Evolutionary conservation across 768 basidiomycete species (phyloP).

Genomic region (Panellus pusillus): DNA sequence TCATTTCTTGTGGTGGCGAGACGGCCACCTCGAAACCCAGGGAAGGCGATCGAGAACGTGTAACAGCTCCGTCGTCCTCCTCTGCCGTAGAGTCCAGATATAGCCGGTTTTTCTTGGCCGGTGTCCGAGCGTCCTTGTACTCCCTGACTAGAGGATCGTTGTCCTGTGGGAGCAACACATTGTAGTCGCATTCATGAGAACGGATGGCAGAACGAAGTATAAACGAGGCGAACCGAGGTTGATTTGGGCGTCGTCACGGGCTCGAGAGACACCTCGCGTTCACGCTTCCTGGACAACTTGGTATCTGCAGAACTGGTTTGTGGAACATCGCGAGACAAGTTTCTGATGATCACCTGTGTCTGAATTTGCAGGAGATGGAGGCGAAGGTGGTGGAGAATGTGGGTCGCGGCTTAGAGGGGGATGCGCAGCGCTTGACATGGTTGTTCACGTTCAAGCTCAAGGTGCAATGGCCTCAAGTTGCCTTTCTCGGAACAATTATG

Average conservation of each 20-base stretch:
- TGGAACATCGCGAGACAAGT: constrained; percentile 14
- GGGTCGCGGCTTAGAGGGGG: constrained; percentile 1
- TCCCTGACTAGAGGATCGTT: constrained; percentile 38
- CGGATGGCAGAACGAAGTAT: constrained; percentile 5
- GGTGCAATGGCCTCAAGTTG: constrained; percentile 1
- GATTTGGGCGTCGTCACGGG: constrained; percentile 54
- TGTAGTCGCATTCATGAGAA: not conserved
- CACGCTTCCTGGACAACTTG: constrained; percentile 67
- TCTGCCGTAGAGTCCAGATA: constrained; percentile 63
- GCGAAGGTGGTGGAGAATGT: constrained; percentile 36
- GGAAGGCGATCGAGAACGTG: constrained; percentile 43
- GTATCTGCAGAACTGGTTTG: constrained; percentile 32
- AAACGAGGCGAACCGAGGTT: constrained; percentile 27
- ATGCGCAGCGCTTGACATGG: constrained; percentile 5
- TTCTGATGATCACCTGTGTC: constrained; percentile 36
- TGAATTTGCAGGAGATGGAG: constrained; percentile 48
- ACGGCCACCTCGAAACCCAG: constrained; percentile 47
- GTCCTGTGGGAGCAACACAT: constrained; percentile 34
- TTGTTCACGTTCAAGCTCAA: constrained; percentile 9
- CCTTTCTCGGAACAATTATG: not conserved
- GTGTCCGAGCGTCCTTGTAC: constrained; percentile 56
- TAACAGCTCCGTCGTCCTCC: constrained; percentile 48
- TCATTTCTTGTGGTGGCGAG: constrained; percentile 79
- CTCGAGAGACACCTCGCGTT: constrained; percentile 77
- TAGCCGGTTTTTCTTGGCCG: constrained; percentile 75